A percentile compares a stretch with the other conserved stretches of the same genome.
Evolutionary conservation across 1,139 yeast species (phyloP).

Genomic region (Pichia sp.): DNA sequence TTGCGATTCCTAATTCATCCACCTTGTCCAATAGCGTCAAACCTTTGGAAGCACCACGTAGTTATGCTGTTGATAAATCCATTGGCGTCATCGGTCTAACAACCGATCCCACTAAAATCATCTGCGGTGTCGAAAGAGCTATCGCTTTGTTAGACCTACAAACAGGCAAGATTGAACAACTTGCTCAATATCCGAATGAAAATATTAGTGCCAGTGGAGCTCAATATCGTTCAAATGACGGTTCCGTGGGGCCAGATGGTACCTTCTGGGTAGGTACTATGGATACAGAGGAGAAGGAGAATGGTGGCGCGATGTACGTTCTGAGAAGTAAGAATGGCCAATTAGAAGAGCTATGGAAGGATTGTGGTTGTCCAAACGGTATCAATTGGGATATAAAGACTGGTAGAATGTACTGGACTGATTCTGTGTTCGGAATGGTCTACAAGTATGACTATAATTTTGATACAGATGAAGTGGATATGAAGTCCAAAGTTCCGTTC

Average conservation of each 20-base stretch:
- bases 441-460: slow-evolving; percentile 57
- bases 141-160: slow-evolving; percentile 43
- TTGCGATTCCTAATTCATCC: background rate
- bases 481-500: slow-evolving; percentile 33
- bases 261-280: slow-evolving; percentile 70
- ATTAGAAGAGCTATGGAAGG: slow-evolving; percentile 27
- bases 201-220: slow-evolving; percentile 20
- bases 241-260: slow-evolving; percentile 63
- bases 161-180: slow-evolving; percentile 36
- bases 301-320: slow-evolving; percentile 39
- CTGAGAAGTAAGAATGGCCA: slow-evolving; percentile 28
- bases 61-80: slow-evolving; percentile 29
- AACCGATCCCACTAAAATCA: slow-evolving; percentile 33
- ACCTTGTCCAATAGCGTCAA: background rate
- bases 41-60: slow-evolving; percentile 5
- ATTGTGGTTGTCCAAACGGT: slow-evolving; percentile 64
- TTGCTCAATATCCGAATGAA: slow-evolving; percentile 37
- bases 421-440: slow-evolving; percentile 52
- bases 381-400: slow-evolving; percentile 53
- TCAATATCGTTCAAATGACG: slow-evolving; percentile 64
- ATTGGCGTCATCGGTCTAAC: slow-evolving; percentile 65
- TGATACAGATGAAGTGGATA: slow-evolving; percentile 30
- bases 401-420: slow-evolving; percentile 59
- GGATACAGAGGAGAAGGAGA: slow-evolving; percentile 37
- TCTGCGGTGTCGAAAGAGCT: slow-evolving; percentile 52